A percentile compares a stretch with the other conserved stretches of the same genome.
phyloP scores from a whole-genome alignment of 345 rosid species.

The Excoecaria cochinchinensis region DNA sequence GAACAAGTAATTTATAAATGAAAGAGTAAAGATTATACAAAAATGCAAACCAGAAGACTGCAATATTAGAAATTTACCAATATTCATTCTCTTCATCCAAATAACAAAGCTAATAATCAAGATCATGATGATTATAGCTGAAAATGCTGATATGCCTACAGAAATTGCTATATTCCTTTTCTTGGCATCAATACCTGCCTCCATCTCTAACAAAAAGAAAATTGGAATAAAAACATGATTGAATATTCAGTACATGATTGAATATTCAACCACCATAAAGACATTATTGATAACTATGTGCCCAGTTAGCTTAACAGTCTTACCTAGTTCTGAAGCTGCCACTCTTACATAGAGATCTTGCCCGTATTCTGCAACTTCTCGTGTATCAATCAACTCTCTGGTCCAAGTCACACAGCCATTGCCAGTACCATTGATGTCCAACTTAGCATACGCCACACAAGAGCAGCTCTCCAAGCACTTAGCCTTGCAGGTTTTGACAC shows the following conservation, averaged over 20 bases:
- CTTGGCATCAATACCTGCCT: not conserved
- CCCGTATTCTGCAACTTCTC: not conserved
- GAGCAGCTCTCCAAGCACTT: slow-evolving; percentile 12
- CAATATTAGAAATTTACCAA: not conserved
- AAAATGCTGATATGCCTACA: slow-evolving; percentile 2
- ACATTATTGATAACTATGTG: not conserved
- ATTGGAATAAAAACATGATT: not conserved
- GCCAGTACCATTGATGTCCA: slow-evolving; percentile 9
- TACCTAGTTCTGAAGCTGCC: slow-evolving; percentile 20
- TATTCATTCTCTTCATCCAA: not conserved
- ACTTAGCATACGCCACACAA: slow-evolving; percentile 11
- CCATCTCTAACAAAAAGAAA: not conserved
- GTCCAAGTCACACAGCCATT: slow-evolving; percentile 16
- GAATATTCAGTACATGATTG: not conserved
- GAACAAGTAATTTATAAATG: not conserved
- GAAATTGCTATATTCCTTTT: slow-evolving; percentile 6
- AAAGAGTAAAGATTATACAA: not conserved
- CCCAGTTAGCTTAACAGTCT: not conserved
- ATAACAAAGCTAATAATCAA: slow-evolving; percentile 6
- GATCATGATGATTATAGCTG: not conserved
- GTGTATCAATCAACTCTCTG: slow-evolving; percentile 7
- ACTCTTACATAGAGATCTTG: slow-evolving; percentile 17
- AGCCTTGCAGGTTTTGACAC: not conserved
- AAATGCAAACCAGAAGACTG: not conserved
- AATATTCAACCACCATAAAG: not conserved